Evolutionary conservation across 768 basidiomycete species (phyloP).

Genomic region (Trametes cingulata): DNA sequence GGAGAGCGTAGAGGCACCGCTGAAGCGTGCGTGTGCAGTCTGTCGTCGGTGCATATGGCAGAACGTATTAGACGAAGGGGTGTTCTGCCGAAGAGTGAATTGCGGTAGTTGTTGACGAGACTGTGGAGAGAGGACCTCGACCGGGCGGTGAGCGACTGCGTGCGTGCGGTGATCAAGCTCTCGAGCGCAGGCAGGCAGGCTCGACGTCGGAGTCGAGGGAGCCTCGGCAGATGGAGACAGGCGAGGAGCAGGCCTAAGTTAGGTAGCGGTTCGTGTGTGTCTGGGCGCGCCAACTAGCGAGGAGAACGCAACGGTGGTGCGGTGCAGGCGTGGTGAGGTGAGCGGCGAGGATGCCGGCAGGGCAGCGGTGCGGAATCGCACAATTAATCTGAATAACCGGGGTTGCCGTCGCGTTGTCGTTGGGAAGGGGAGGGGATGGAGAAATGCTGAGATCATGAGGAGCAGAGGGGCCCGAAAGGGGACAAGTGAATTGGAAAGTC

Average conservation of each 20-base stretch:
- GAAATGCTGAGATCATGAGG: conserved; percentile 10
- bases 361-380: conserved; percentile 1
- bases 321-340: conserved; percentile 12
- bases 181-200: neutral
- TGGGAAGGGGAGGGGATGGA: conserved; percentile 15
- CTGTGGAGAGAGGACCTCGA: conserved; percentile 13
- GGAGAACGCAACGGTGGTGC: neutral
- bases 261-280: neutral
- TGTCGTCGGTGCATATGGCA: conserved; percentile 5
- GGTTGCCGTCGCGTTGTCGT: conserved; percentile 10
- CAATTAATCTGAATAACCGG: conserved; percentile 16
- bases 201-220: neutral
- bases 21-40: conserved; percentile 3
- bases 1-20: conserved; percentile 11
- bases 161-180: conserved; percentile 11
- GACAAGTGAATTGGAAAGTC: conserved; percentile 30
- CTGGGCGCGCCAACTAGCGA: neutral
- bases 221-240: neutral
- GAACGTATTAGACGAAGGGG: conserved; percentile 13
- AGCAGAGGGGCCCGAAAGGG: conserved; percentile 22
- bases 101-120: conserved; percentile 9
- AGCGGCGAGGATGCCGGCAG: conserved; percentile 5
- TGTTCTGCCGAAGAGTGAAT: conserved; percentile 21
- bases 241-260: neutral
- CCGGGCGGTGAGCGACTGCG: conserved; percentile 12